Conservation (phyloP, 306 rosid genomes). For the Casuarina cunninghamiana region DNA sequence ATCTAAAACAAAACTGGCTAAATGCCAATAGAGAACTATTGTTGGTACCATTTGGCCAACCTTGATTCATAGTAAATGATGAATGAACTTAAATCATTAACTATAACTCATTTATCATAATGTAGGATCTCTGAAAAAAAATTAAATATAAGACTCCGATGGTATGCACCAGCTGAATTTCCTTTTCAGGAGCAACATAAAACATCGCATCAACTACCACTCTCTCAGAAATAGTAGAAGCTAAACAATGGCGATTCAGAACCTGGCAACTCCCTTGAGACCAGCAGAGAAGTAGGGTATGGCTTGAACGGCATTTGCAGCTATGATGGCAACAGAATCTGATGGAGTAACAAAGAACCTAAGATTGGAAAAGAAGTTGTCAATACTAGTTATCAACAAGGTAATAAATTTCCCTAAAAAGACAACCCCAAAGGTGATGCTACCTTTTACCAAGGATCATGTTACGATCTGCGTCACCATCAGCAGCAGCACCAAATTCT, state of each 20-base stretch:
- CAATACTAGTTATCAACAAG: constrained; percentile 5
- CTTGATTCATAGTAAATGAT: background rate
- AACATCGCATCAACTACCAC: background rate
- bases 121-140: background rate
- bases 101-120: background rate
- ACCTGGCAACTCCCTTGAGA: constrained; percentile 99
- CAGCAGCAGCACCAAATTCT: constrained; percentile 99
- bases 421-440: constrained; percentile 6
- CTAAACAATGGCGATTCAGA: constrained; percentile 1
- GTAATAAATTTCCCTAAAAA: constrained; percentile 16
- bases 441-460: constrained; percentile 99
- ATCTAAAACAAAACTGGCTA: background rate
- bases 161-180: background rate
- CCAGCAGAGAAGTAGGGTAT: constrained; percentile 94
- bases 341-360: constrained; percentile 99
- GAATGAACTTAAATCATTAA: background rate
- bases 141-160: background rate
- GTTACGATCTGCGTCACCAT: constrained; percentile 99
- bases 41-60: background rate
- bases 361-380: constrained; percentile 24
- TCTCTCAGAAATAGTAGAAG: background rate
- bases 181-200: background rate
- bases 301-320: constrained; percentile 97
- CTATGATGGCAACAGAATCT: constrained; percentile 97
- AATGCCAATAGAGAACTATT: background rate